A percentile compares a stretch with the other conserved stretches of the same genome.
Evolutionary conservation across 129 eudicot genomes (phyloP).

Genomic region (Oenanthe sinensis): DNA sequence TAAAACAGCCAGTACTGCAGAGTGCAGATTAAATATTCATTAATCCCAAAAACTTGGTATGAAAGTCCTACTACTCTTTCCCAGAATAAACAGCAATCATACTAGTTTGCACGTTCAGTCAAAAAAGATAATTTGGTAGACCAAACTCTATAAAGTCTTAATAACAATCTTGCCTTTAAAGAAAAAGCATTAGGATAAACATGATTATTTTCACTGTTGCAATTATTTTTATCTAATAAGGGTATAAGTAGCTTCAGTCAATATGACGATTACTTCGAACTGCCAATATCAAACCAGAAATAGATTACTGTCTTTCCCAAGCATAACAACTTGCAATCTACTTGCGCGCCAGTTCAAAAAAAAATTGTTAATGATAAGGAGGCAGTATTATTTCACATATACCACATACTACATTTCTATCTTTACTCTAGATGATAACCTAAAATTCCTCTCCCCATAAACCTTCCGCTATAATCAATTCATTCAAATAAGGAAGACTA

Average conservation of each 20-base stretch:
- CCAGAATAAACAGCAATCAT: background rate
- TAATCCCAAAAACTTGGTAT: background rate
- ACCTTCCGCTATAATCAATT: background rate
- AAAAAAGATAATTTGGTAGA: background rate
- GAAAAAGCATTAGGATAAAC: background rate
- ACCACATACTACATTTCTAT: background rate
- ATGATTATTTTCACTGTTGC: background rate
- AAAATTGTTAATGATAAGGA: background rate
- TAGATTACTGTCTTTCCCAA: background rate
- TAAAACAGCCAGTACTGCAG: background rate
- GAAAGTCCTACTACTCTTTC: background rate
- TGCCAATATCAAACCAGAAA: background rate
- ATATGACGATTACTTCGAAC: background rate
- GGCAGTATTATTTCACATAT: background rate
- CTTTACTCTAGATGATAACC: background rate
- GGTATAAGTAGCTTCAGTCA: background rate
- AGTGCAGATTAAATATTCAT: background rate
- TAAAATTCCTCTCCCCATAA: background rate
- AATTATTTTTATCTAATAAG: background rate
- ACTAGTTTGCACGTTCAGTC: background rate
- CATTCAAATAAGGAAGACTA: background rate
- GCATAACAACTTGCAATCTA: background rate
- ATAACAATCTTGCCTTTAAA: background rate
- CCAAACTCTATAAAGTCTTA: background rate
- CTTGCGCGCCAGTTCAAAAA: background rate